Conservation (phyloP, 1,284 basidiomycete species). For the Anthracocystis walkeri region DNA sequence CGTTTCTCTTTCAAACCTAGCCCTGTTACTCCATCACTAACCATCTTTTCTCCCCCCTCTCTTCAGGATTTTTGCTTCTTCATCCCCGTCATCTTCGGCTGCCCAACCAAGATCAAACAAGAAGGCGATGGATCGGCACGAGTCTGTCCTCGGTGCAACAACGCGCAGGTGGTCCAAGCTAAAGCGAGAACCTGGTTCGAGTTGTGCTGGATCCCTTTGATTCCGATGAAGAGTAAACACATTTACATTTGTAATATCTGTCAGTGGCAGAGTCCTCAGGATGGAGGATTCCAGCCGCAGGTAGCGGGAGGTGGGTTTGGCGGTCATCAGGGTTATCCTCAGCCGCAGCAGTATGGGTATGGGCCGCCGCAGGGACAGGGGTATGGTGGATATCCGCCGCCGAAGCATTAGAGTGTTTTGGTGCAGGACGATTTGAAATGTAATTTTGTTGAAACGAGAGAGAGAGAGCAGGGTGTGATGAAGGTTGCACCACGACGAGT, state of each 20-base stretch:
- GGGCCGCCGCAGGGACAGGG: conserved; percentile 35
- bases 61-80: conserved; percentile 60
- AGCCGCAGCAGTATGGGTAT: conserved; percentile 53
- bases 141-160: conserved; percentile 67
- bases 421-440: neutral
- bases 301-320: conserved; percentile 43
- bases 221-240: conserved; percentile 60
- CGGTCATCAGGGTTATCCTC: conserved; percentile 31
- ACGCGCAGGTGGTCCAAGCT: conserved; percentile 64
- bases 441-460: neutral
- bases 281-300: conserved; percentile 61
- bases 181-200: conserved; percentile 67
- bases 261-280: conserved; percentile 61
- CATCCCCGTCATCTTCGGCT: conserved; percentile 66
- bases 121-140: conserved; percentile 63
- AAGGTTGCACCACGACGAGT: no score
- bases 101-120: conserved; percentile 66
- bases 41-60: neutral
- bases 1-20: neutral
- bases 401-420: conserved; percentile 40
- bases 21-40: neutral
- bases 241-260: conserved; percentile 67
- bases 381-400: conserved; percentile 57
- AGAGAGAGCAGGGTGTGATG: no score
- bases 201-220: conserved; percentile 67